Evolutionary conservation across 371 early-diverging fungal species (phyloP).

Genomic region (Coemansia sp.): DNA sequence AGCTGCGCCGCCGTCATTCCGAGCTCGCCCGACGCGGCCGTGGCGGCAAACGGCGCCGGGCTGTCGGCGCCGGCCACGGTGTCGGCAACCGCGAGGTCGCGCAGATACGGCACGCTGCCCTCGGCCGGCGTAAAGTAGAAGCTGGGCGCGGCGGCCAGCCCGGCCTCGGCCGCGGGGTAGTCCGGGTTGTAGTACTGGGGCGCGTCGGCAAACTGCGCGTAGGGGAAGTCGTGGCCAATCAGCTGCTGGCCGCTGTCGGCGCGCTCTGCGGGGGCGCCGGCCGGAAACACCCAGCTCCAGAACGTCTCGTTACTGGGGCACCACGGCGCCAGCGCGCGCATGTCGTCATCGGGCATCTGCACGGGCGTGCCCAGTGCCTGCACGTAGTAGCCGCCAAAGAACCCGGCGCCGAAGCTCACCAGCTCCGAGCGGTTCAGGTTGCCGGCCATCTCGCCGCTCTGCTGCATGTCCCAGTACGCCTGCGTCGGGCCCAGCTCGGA

Average conservation of each 20-base stretch:
- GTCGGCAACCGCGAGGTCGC: slow-evolving; percentile 8
- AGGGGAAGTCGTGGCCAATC: slow-evolving; percentile 19
- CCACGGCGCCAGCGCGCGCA: slow-evolving; percentile 9
- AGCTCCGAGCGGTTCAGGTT: slow-evolving; percentile 11
- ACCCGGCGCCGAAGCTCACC: slow-evolving; percentile 29
- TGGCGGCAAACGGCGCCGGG: slow-evolving; percentile 28
- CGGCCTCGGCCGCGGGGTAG: slow-evolving; percentile 13
- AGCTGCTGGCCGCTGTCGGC: slow-evolving; percentile 1
- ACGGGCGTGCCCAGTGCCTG: slow-evolving; percentile 33
- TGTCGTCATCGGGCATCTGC: background rate
- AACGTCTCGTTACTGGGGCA: slow-evolving; percentile 44
- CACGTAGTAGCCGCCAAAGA: slow-evolving; percentile 28
- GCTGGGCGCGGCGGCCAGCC: slow-evolving; percentile 10
- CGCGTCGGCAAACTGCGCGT: slow-evolving; percentile 3
- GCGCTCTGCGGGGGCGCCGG: background rate
- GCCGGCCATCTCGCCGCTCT: background rate
- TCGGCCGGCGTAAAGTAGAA: slow-evolving; percentile 31
- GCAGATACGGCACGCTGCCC: slow-evolving; percentile 31
- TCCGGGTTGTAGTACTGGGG: background rate
- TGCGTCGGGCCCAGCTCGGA: slow-evolving; percentile 30
- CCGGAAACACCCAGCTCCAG: slow-evolving; percentile 40
- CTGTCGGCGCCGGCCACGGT: slow-evolving; percentile 18
- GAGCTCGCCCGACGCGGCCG: slow-evolving; percentile 15
- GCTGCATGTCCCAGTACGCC: slow-evolving; percentile 36
- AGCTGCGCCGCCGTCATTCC: slow-evolving; percentile 41